These are phyloP conservation scores for Antarctomyces pellizariae DNA, from an alignment of 495 filamentous ascomycete genomes.

Conservation along the genomic window DNA sequence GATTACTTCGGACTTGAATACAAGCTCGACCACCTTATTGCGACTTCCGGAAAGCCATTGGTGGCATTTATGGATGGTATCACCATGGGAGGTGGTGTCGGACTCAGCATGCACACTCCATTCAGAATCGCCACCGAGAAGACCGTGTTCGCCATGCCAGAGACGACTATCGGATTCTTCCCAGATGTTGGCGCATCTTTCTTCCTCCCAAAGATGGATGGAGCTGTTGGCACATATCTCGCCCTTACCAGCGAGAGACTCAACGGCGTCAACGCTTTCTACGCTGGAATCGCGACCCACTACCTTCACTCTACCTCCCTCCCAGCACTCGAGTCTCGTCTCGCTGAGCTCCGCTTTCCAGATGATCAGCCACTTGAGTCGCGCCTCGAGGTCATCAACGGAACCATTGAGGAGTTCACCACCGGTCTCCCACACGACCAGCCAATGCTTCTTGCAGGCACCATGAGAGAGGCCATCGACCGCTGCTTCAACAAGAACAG, in stretches of 20 bases:
- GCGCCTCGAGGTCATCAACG: slow-evolving; percentile 48
- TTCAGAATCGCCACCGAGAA: slow-evolving; percentile 91
- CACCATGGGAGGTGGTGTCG: slow-evolving; percentile 95
- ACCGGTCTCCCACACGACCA: slow-evolving; percentile 57
- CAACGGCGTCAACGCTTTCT: slow-evolving; percentile 60
- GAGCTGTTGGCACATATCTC: slow-evolving; percentile 66
- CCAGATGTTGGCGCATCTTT: slow-evolving; percentile 91
- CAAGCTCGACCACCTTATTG: slow-evolving; percentile 77
- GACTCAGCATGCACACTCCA: slow-evolving; percentile 79
- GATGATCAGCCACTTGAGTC: slow-evolving; percentile 38
- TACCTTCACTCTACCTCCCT: slow-evolving; percentile 79
- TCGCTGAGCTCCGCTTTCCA: slow-evolving; percentile 70
- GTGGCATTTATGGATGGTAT: slow-evolving; percentile 93
- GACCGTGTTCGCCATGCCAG: slow-evolving; percentile 92
- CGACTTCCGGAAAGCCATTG: slow-evolving; percentile 84
- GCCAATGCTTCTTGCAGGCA: slow-evolving; percentile 35
- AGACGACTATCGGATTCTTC: slow-evolving; percentile 95
- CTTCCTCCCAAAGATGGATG: slow-evolving; percentile 78
- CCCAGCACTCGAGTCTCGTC: slow-evolving; percentile 53
- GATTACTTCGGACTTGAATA: slow-evolving; percentile 88
- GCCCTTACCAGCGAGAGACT: slow-evolving; percentile 68
- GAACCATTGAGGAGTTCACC: slow-evolving; percentile 75
- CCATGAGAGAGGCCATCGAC: slow-evolving; percentile 57
- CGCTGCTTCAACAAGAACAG: slow-evolving; percentile 46
- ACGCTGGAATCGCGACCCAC: slow-evolving; percentile 74